Base-by-base conservation (phyloP, 106 monocot genomes). In the Apostasia ramifera region DNA sequence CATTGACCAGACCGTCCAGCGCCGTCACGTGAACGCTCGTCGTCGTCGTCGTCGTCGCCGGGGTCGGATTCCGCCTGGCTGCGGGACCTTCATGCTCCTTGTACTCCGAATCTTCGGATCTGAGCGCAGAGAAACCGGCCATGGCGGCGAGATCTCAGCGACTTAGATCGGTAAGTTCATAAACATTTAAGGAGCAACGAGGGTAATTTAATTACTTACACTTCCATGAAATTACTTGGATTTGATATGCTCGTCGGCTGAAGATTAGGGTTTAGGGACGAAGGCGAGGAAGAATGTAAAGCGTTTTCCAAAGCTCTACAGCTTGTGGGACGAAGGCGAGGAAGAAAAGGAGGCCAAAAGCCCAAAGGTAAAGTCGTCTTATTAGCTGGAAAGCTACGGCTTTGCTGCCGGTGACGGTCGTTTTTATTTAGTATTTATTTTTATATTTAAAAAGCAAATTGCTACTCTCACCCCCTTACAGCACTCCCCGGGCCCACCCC, bases 21-120 rank as follows among this genome's bases (percentile, higher is more conserved):
- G 81, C 76, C 1, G 76, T 81, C 42, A 81, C 76, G 68, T 81
- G 81, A 72, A 81, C 73, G 81, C 76, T 81, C 13, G 81, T 81
- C 42, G 75, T 73, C 53, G 44, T 66, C 38, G 3, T 57, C n/a
- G 0, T 15, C n/a, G 26, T 48, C 46, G 46, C 42, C 0, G 65
- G 47, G 7, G 43, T n/a, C 0, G 47, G 6, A 11, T 7, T 37
- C 2, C 65, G 13, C 8, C 47, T 65, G 1, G 48, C 8, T 0
- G 48, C 1, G 5, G 15, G 8, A 37, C 0, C 1, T 5, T 8
- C 15, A 8, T 26, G 3, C 3, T 65, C 48, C 48, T 47, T 65
- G 65, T 47, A 7, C 65, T 65, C 65, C 0, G 14, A 48, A 65
- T 48, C 65, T 48, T 65, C 65, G 65, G 46, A 48, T 48, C 65